Base-by-base conservation (phyloP, 2,329 filamentous ascomycete species). In the Blastomyces gilchristii region DNA sequence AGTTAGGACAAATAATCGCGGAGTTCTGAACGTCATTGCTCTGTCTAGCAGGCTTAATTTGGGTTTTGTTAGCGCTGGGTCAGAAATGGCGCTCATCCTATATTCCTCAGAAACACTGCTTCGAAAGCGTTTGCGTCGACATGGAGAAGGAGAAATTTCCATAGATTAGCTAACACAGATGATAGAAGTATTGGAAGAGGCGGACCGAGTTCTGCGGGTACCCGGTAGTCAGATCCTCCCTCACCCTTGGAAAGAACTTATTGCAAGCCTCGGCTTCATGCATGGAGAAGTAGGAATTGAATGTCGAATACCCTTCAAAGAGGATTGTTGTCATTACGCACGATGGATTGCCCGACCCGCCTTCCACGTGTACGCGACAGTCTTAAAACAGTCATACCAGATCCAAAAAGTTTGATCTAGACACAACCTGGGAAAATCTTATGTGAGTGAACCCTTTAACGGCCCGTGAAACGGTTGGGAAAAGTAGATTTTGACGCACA, bases 401-500 rank as follows among this genome's bases (percentile, higher is more conserved):
- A 8, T 11, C 11, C 25, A 25, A 18, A 58, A n/a, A 28, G 25
- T 45, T 58, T 39, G 56, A 18, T 7, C 31, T 25, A 45, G 41
- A 34, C 56, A 47, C 18, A 43, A 28, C 8, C 31, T 34, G 25
- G n/a, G 37, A 25, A 43, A 43, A 16, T 22, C 39, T 56, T 25
- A 22, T 58, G 54, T 22, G 22, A 43, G 54, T 41, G 25, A 58
- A 43, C 54, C 22, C 5, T 16, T 59, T 49, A 59, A 59, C 58
- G 43, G 58, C n/a, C 16, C 7, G 41, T 59, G 58, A 50, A 59
- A 59, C 58, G 41, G 58, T 59, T 45, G 45, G 43, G 58, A 31
- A 54, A 43, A 43, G 28, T 25, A 16, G 49, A 2, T n/a, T 11
- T 34, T 34, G 18, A 56, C 18, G 53, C 31, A 31, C 39, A n/a